Percentiles rank a stretch among this genome's conserved stretches.
Evolutionary conservation across 805 yeast species (phyloP).

Genomic region (Starmerella davenportii): DNA sequence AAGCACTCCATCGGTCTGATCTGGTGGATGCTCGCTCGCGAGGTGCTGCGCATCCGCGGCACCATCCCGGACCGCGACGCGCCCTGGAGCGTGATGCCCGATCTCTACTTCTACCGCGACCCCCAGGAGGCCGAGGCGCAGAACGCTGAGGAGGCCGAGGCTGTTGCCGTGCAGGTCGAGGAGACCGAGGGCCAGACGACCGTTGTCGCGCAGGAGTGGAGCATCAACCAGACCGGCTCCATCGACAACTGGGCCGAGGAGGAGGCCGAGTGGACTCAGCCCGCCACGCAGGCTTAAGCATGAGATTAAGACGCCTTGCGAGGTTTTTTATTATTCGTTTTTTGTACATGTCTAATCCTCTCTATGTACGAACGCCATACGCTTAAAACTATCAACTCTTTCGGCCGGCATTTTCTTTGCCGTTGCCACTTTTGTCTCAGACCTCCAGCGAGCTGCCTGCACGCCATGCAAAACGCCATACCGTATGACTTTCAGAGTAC

Average conservation of each 20-base stretch:
- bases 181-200: constrained; percentile 12
- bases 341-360: background rate
- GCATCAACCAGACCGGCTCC: constrained; percentile 33
- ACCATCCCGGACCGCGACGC: constrained; percentile 88
- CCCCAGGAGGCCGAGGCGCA: constrained; percentile 94
- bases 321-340: background rate
- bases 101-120: constrained; percentile 99
- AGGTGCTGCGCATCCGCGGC: constrained; percentile 98
- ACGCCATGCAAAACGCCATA: too few species aligned
- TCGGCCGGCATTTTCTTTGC: too few species aligned
- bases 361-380: background rate
- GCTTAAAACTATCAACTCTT: too few species aligned
- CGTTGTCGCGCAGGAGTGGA: constrained; percentile 28
- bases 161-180: constrained; percentile 51
- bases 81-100: constrained; percentile 99
- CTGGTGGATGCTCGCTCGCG: constrained; percentile 99
- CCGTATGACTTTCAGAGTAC: too few species aligned
- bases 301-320: constrained; percentile 1
- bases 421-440: too few species aligned
- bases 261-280: constrained; percentile 21
- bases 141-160: constrained; percentile 46
- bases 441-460: too few species aligned
- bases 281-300: constrained; percentile 12
- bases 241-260: constrained; percentile 30
- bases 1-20: constrained; percentile 98